Evolutionary conservation across 176 grass and related monocot species (phyloP).

Genomic region (Stipa capillata): DNA sequence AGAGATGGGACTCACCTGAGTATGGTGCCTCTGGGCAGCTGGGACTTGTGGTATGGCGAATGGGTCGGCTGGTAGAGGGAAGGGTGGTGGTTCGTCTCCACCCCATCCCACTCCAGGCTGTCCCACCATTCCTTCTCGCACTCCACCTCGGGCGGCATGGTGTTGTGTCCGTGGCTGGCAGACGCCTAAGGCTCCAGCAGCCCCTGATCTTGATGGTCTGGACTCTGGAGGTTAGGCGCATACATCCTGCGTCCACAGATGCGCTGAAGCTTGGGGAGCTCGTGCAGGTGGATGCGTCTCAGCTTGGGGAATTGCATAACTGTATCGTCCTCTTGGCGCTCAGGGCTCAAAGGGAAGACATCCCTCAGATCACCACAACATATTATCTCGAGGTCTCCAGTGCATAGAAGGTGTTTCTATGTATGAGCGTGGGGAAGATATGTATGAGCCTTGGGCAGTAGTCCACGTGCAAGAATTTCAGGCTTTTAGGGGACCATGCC

Average conservation of each 20-base stretch:
- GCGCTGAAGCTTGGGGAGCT: background rate
- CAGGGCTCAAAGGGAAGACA: background rate
- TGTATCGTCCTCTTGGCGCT: background rate
- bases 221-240: background rate
- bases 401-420: background rate
- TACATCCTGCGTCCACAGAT: background rate
- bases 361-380: background rate
- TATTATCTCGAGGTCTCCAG: background rate
- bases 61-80: background rate
- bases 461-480: background rate
- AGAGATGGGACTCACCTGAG: background rate
- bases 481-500: too few relatives aligned
- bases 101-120: background rate
- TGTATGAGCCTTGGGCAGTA: background rate
- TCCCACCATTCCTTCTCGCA: conserved; percentile 34
- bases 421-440: background rate
- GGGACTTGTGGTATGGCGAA: background rate
- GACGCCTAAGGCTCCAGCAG: conserved; percentile 4
- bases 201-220: background rate
- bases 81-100: background rate
- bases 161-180: rapidly evolving
- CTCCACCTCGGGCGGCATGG: background rate
- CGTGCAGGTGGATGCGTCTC: background rate
- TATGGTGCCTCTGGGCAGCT: background rate
- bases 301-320: rapidly evolving